These are phyloP conservation scores for Nakaseomyces bracarensis DNA, from an alignment of 1,139 yeast species.

Conservation along the genomic window DNA sequence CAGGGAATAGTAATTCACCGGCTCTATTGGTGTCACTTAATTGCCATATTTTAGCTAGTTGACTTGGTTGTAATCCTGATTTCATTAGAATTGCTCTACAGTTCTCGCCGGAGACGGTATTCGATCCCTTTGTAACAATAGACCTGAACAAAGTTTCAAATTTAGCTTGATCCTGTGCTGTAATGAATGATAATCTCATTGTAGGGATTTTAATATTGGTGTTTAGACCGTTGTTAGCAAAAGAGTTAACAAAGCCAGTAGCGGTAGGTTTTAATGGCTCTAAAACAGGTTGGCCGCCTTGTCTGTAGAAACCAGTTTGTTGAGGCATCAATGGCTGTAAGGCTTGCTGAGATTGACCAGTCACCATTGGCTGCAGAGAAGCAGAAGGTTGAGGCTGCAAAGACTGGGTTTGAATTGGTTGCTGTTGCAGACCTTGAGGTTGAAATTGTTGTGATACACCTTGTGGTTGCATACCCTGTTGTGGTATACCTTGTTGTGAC, in stretches of 20 bases:
- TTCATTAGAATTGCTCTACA: constrained; percentile 75
- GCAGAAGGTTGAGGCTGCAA: constrained; percentile 13
- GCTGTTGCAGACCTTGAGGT: constrained; percentile 11
- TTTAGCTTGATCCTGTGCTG: constrained; percentile 76
- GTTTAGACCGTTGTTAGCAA: constrained; percentile 35
- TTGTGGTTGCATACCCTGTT: constrained; percentile 14
- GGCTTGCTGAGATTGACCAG: constrained; percentile 25
- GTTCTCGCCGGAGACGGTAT: constrained; percentile 64
- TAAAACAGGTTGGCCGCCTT: constrained; percentile 30
- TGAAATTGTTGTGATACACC: constrained; percentile 9
- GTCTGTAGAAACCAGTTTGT: constrained; percentile 35
- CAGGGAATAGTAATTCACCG: constrained; percentile 83
- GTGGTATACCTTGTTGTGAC: constrained; percentile 13
- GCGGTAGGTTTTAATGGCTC: constrained; percentile 33
- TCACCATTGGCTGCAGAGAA: constrained; percentile 19
- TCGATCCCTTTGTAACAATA: constrained; percentile 70
- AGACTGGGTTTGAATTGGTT: constrained; percentile 14
- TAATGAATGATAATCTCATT: constrained; percentile 73
- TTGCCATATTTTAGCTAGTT: constrained; percentile 84
- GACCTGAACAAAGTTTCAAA: constrained; percentile 76
- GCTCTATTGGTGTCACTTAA: constrained; percentile 80
- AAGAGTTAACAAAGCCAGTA: constrained; percentile 33
- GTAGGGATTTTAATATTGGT: constrained; percentile 46
- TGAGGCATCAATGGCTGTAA: constrained; percentile 21
- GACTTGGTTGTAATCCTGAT: constrained; percentile 67